A percentile compares a stretch with the other conserved stretches of the same genome.
These are phyloP conservation scores for Coemansia umbellata DNA, from an alignment of 192 early-diverging fungal genomes.

Conservation along the genomic window DNA sequence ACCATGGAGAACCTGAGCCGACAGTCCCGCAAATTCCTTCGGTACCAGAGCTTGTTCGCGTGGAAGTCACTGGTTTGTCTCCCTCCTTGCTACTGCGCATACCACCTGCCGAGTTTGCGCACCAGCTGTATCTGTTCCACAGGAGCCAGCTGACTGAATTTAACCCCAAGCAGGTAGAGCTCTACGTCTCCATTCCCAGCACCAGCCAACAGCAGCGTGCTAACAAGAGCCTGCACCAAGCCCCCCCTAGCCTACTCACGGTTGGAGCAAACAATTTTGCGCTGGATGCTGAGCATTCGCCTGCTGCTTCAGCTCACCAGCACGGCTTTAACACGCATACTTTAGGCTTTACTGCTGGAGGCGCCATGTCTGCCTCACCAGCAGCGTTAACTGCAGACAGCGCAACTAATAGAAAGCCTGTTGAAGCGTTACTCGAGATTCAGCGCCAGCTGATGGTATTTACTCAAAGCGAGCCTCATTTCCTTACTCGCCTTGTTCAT, in stretches of 20 bases:
- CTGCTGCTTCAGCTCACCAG: background rate
- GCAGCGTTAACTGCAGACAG: background rate
- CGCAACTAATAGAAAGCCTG: background rate
- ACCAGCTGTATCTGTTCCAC: conserved; percentile 70
- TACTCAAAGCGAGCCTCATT: conserved; percentile 63
- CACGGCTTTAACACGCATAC: background rate
- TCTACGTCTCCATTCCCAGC: conserved; percentile 27
- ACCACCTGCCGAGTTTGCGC: conserved; percentile 57
- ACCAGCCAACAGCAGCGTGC: background rate
- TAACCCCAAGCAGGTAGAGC: conserved; percentile 32
- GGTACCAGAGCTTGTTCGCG: conserved; percentile 46
- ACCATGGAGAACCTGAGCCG: conserved; percentile 34
- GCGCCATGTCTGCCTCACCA: background rate
- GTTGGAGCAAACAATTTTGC: conserved; percentile 3
- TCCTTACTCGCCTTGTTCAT: conserved; percentile 63
- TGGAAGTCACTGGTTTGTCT: conserved; percentile 58
- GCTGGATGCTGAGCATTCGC: background rate
- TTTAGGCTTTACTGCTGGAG: background rate
- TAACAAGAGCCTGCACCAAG: background rate
- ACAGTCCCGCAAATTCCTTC: conserved; percentile 39
- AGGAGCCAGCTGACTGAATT: conserved; percentile 30
- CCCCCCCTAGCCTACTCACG: conserved; percentile 27
- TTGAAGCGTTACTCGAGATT: conserved; percentile 19
- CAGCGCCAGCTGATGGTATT: conserved; percentile 51
- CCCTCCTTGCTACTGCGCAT: conserved; percentile 61